Evolutionary conservation across 73 alveolate genomes (phyloP), one percentile per base, ranked within the genome.

Genomic region (Paramecium octaurelia): DNA sequence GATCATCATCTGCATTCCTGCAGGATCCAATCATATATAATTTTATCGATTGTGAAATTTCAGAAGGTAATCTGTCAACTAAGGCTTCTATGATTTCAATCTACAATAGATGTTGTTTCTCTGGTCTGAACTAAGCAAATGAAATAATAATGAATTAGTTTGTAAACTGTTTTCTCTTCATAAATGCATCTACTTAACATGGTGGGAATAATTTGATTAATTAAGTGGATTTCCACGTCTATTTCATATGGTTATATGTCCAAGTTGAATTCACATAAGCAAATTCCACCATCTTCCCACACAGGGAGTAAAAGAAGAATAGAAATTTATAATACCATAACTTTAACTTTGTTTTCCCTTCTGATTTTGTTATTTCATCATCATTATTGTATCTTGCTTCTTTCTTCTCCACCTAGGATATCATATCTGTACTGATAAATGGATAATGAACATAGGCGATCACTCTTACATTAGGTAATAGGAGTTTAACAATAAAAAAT

Each of bases 91-190:
- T 18, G 5, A 96, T 46, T 14, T 21, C 95, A 12, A 90, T 80
- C 92, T 99, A 98, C 85, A 96, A 90, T 5, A 90, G 93, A 73
- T 99, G 99, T 86, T 96, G 94, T 95, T 99, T 99, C 94, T 99
- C 99, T 1, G 99, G 99, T 60, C 99, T 94, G 75, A 98, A 97
- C 93, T 99, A 99, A 0, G 99, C 99, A 71, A 99, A 95, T 4
- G 99, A 98, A 4, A 99, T 97, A 29, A 87, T 58, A 20, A 71
- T 31, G 34, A 60, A 84, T 68, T 96, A 92, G 84, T 96, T 86
- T 90, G 97, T 92, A 14, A 40, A 76, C 40, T 40, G 11, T 42
- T 76, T 76, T 76, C 89, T 76, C 36, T 40, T 76, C 70, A 76
- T 12, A 38, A 76, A 43, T 20, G 64, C 71, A 8, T 76, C 89